Evolutionary conservation across 805 yeast genomes (phyloP).

Genomic region (Cyberlindnera maclurae): DNA sequence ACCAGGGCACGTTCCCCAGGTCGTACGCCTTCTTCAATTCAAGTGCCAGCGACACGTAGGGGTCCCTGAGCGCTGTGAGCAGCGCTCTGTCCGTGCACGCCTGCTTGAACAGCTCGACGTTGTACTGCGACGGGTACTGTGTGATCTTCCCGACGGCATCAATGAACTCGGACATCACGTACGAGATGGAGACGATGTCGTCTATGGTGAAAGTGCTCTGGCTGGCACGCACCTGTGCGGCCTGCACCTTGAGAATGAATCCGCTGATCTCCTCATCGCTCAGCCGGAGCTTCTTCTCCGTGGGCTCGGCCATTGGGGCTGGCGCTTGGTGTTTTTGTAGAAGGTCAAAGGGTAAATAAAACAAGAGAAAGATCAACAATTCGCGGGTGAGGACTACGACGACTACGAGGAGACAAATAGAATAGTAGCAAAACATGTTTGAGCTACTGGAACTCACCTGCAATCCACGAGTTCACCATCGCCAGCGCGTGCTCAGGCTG

Average conservation of each 20-base stretch:
- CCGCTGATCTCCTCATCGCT: slow-evolving; percentile 1
- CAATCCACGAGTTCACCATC: slow-evolving; percentile 71
- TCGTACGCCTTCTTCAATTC: slow-evolving; percentile 7
- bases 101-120: slow-evolving; percentile 1
- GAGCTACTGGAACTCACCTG: slow-evolving; percentile 30
- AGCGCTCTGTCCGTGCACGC: not conserved
- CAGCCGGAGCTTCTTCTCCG: slow-evolving; percentile 1
- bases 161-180: not conserved
- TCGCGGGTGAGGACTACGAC: too few species aligned
- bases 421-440: too few species aligned
- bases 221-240: not conserved
- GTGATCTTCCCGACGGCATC: slow-evolving; percentile 2
- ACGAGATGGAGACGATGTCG: slow-evolving; percentile 1
- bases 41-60: slow-evolving; percentile 4
- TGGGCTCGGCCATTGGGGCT: not conserved
- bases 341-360: too few species aligned
- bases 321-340: too few species aligned
- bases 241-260: slow-evolving; percentile 1
- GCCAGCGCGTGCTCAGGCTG: slow-evolving; percentile 69
- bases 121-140: slow-evolving; percentile 1
- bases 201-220: slow-evolving; percentile 2
- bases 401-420: too few species aligned
- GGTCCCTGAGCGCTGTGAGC: not conserved
- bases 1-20: slow-evolving; percentile 4
- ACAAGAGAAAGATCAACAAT: too few species aligned